phyloP scores from a whole-genome alignment of 2,329 filamentous ascomycete genomes.

The Atkinsonella hypoxylon region DNA sequence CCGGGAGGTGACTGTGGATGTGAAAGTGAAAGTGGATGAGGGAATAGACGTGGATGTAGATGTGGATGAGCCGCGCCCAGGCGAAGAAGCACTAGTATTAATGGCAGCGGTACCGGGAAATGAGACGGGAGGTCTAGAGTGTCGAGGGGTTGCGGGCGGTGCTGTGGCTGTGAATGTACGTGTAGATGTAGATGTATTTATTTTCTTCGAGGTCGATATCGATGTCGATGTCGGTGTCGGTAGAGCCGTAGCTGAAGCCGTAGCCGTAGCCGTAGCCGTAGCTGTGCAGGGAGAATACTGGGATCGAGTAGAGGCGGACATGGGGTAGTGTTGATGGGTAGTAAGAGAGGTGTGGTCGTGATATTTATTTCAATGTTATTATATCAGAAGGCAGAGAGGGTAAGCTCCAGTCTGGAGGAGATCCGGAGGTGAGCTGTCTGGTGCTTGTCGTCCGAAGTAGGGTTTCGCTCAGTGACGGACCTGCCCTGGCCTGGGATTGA shows the following conservation, averaged over 20 bases:
- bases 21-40: too few relatives aligned
- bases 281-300: background rate
- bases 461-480: too few relatives aligned
- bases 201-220: too few relatives aligned
- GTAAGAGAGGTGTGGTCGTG: background rate
- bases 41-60: too few relatives aligned
- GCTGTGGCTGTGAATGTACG: too few relatives aligned
- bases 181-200: too few relatives aligned
- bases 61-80: background rate
- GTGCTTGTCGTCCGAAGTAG: too few relatives aligned
- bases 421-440: too few relatives aligned
- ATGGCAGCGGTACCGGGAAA: conserved; percentile 11
- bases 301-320: background rate
- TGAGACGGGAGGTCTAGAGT: conserved; percentile 16
- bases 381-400: too few relatives aligned
- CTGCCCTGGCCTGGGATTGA: too few relatives aligned
- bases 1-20: too few relatives aligned
- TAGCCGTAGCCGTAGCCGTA: background rate
- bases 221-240: background rate
- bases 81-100: conserved; percentile 1
- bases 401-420: background rate
- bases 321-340: background rate
- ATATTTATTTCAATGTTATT: too few relatives aligned
- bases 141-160: conserved; percentile 12
- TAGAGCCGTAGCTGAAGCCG: background rate